These are phyloP conservation scores for Thecaphora thlaspeos DNA, from an alignment of 1,284 basidiomycete genomes.

Conservation along the genomic window DNA sequence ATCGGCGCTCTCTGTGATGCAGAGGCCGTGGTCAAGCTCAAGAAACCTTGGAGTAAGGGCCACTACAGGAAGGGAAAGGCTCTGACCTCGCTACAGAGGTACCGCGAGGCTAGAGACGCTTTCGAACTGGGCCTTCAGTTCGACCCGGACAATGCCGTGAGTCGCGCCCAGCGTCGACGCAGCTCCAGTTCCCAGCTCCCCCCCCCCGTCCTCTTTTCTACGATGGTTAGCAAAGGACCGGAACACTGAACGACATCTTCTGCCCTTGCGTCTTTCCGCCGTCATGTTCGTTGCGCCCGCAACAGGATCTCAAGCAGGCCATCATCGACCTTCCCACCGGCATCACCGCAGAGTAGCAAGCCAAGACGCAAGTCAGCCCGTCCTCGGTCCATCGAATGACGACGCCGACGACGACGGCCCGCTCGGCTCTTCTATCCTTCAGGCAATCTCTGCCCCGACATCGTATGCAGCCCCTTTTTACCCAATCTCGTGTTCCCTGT, in stretches of 20 bases:
- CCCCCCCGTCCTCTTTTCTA: too few relatives aligned
- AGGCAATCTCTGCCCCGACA: too few relatives aligned
- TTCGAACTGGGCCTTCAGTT: conserved; percentile 80
- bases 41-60: conserved; percentile 88
- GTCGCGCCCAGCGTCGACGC: conserved; percentile 5
- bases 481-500: too few relatives aligned
- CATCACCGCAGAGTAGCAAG: not conserved
- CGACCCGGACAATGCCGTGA: conserved; percentile 72
- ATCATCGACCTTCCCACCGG: conserved; percentile 15
- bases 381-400: too few relatives aligned
- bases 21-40: conserved; percentile 80
- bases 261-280: not conserved
- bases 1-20: conserved; percentile 85
- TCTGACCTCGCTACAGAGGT: conserved; percentile 70
- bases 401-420: too few relatives aligned
- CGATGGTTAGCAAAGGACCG: too few relatives aligned
- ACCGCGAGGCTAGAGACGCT: conserved; percentile 78
- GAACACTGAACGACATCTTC: too few relatives aligned
- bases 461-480: too few relatives aligned
- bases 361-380: too few relatives aligned
- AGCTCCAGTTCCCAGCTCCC: too few relatives aligned
- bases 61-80: conserved; percentile 91
- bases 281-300: not conserved
- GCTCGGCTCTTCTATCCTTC: conserved; percentile 3
- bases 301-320: conserved; percentile 14